Conservation (phyloP, 768 basidiomycete genomes). For the Russula abietina region DNA sequence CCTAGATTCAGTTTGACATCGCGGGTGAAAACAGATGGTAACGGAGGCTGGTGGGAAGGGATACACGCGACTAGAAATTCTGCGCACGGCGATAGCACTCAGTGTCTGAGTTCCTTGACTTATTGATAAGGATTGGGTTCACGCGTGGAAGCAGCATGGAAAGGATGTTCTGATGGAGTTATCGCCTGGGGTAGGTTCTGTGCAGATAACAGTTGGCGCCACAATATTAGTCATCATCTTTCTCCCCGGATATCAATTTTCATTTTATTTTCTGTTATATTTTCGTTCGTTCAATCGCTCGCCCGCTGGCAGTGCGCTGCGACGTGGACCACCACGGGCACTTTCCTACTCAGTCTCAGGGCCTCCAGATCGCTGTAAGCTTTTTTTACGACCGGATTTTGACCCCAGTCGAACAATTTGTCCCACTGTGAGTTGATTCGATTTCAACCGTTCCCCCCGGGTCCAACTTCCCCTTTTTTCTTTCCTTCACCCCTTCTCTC, state of each 20-base stretch:
- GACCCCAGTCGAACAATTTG: not conserved
- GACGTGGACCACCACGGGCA: constrained; percentile 10
- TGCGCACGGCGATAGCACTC: not conserved
- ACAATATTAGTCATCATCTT: constrained; percentile 5
- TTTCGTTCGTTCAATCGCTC: not conserved
- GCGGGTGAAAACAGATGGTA: not conserved
- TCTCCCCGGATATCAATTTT: not conserved
- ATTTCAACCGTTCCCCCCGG: not conserved
- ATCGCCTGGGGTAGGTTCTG: no score
- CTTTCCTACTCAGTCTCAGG: not conserved
- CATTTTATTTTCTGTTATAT: not conserved
- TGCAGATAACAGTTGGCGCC: not conserved
- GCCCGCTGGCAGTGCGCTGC: constrained; percentile 10
- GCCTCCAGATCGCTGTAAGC: not conserved
- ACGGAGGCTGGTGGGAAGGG: not conserved
- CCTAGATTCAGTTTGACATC: not conserved
- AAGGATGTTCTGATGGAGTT: not conserved
- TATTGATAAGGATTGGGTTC: constrained; percentile 4
- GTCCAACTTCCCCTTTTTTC: not conserved
- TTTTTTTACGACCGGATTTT: not conserved
- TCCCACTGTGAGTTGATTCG: constrained; percentile 8
- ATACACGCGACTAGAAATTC: not conserved
- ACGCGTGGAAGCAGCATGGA: not conserved
- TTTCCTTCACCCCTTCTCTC: not conserved
- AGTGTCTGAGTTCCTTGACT: not conserved